Evolutionary conservation across 2,329 filamentous ascomycete genomes (phyloP).

Genomic region (Aspergillus japonicus): DNA sequence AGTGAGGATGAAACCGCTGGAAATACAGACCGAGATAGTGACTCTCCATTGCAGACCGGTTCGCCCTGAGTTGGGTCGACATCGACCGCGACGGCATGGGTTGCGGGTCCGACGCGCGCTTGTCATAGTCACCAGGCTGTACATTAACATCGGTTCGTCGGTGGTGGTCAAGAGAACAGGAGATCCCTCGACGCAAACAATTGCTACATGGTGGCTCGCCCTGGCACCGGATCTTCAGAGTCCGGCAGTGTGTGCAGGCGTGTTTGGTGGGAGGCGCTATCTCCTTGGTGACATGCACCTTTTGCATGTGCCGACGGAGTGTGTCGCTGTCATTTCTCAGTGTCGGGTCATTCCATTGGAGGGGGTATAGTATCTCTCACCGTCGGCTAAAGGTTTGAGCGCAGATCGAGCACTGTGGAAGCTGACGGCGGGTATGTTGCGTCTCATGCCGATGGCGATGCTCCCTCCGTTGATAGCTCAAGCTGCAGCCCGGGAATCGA

Average conservation of each 20-base stretch:
- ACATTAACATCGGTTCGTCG: too few species aligned
- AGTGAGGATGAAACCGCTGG: constrained; percentile 26
- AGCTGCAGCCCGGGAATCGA: constrained; percentile 17
- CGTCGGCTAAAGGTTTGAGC: constrained; percentile 18
- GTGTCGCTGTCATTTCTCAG: constrained; percentile 22
- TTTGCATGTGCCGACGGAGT: constrained; percentile 26
- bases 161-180: constrained; percentile 13
- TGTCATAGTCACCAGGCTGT: too few species aligned
- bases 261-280: constrained; percentile 8
- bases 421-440: constrained; percentile 17
- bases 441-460: constrained; percentile 25
- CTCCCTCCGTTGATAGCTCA: constrained; percentile 26
- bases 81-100: not conserved
- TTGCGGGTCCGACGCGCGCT: too few species aligned
- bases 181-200: constrained; percentile 18
- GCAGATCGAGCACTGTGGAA: constrained; percentile 19
- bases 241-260: constrained; percentile 24
- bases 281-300: constrained; percentile 10
- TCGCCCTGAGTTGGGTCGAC: not conserved
- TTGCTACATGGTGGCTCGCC: constrained; percentile 19
- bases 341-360: too few species aligned
- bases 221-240: constrained; percentile 20
- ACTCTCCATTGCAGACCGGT: constrained; percentile 4
- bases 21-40: constrained; percentile 28
- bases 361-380: constrained; percentile 9